Conservation (phyloP, 345 rosid species). For the Leavenworthia alabamica region DNA sequence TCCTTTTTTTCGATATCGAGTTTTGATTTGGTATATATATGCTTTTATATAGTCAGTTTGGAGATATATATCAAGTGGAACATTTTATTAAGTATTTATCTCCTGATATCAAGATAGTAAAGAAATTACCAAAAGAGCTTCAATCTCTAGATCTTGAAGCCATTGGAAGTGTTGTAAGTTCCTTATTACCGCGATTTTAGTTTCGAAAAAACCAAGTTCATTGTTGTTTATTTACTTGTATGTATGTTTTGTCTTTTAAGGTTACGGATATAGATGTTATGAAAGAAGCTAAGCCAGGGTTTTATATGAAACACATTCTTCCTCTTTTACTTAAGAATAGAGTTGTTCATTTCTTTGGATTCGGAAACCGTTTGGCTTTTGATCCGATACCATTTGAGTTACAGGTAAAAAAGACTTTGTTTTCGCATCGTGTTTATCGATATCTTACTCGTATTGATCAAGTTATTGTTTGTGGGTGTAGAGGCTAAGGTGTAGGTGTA, state of each 20-base stretch:
- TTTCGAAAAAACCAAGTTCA: background rate
- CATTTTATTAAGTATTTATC: conserved; percentile 68
- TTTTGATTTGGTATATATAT: conserved; percentile 9
- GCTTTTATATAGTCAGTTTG: conserved; percentile 59
- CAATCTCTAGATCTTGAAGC: conserved; percentile 81
- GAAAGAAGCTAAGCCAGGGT: conserved; percentile 83
- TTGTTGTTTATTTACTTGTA: background rate
- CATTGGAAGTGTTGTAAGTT: conserved; percentile 81
- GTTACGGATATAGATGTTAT: conserved; percentile 61
- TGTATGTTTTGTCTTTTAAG: conserved; percentile 29
- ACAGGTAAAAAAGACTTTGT: conserved; percentile 50
- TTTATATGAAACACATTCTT: conserved; percentile 75
- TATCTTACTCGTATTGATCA: conserved; percentile 1
- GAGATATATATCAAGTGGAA: conserved; percentile 88
- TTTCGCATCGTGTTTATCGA: background rate
- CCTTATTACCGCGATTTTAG: background rate
- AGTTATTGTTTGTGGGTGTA: conserved; percentile 41
- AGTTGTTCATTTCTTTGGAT: conserved; percentile 85
- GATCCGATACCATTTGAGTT: conserved; percentile 81
- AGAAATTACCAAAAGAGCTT: conserved; percentile 74
- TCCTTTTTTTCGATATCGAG: background rate
- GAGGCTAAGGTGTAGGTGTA: conserved; percentile 98
- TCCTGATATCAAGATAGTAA: conserved; percentile 79
- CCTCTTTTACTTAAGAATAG: conserved; percentile 66
- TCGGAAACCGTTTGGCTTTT: conserved; percentile 91